Conservation (phyloP, 345 rosid species). For the Bretschneidera sinensis region DNA sequence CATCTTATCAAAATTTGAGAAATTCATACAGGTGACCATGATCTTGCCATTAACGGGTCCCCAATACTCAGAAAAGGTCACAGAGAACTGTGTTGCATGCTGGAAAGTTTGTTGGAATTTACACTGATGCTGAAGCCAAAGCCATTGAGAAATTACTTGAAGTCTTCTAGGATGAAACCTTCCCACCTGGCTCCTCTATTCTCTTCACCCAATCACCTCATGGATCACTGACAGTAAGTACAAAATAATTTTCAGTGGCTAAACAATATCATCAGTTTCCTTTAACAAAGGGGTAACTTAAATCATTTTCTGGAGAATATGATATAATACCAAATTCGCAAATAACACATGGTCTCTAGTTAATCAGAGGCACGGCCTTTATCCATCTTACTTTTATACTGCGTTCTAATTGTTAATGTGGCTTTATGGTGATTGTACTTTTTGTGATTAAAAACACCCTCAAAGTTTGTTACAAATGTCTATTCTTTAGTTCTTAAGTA, state of each 20-base stretch:
- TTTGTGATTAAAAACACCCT: no score
- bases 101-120: constrained; percentile 75
- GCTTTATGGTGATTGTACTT: no score
- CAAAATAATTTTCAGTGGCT: background rate
- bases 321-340: no score
- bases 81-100: constrained; percentile 61
- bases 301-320: no score
- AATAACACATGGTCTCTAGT: no score
- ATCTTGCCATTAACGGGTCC: constrained; percentile 59
- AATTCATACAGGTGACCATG: constrained; percentile 56
- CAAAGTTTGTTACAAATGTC: no score
- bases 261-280: no score
- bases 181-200: constrained; percentile 71
- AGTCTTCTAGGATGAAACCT: constrained; percentile 53
- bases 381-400: no score
- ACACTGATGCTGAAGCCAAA: constrained; percentile 65
- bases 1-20: constrained; percentile 54
- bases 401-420: no score
- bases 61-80: constrained; percentile 68
- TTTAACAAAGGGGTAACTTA: no score
- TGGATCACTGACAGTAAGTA: constrained; percentile 56
- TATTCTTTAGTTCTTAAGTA: no score
- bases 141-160: constrained; percentile 54
- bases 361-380: no score
- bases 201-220: constrained; percentile 51